Percentiles rank a stretch among this genome's conserved stretches.
These are phyloP conservation scores for Gypsophila paniculata DNA, from an alignment of 179 eudicot species.

Conservation along the genomic window DNA sequence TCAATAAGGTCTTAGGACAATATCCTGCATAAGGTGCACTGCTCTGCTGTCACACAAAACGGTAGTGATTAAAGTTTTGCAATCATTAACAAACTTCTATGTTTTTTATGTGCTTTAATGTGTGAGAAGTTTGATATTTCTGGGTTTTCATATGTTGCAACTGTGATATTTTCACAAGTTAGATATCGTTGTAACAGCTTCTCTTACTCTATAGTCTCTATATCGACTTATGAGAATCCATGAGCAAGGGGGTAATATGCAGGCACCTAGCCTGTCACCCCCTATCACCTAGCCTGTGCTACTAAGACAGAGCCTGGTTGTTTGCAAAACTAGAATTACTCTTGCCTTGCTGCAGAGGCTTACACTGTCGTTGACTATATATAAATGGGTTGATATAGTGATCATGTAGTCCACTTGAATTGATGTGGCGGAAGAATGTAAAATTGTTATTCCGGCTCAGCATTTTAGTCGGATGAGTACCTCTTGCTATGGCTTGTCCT, in stretches of 20 bases:
- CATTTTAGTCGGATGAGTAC: not conserved
- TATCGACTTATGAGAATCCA: not conserved
- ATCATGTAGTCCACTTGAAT: not conserved
- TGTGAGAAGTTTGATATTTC: not conserved
- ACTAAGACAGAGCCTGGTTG: not conserved
- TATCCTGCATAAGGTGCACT: not conserved
- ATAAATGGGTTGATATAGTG: not conserved
- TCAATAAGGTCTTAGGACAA: not conserved
- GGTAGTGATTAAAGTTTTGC: not conserved
- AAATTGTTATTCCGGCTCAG: not conserved
- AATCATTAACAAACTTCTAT: not conserved
- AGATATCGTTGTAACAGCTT: not conserved
- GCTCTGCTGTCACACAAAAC: not conserved
- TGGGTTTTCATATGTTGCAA: not conserved
- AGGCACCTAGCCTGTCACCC: not conserved
- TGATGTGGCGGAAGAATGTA: not conserved
- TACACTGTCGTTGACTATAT: not conserved
- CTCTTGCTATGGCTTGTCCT: constrained; percentile 3
- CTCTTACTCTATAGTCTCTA: not conserved
- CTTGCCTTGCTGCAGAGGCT: not conserved
- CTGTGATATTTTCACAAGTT: not conserved
- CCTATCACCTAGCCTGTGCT: constrained; percentile 3
- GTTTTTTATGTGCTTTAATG: not conserved
- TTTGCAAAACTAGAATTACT: constrained; percentile 6
- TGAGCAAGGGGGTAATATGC: not conserved